Conservation (phyloP, 2,329 filamentous ascomycete genomes). For the Microdochium trichocladiopsis region DNA sequence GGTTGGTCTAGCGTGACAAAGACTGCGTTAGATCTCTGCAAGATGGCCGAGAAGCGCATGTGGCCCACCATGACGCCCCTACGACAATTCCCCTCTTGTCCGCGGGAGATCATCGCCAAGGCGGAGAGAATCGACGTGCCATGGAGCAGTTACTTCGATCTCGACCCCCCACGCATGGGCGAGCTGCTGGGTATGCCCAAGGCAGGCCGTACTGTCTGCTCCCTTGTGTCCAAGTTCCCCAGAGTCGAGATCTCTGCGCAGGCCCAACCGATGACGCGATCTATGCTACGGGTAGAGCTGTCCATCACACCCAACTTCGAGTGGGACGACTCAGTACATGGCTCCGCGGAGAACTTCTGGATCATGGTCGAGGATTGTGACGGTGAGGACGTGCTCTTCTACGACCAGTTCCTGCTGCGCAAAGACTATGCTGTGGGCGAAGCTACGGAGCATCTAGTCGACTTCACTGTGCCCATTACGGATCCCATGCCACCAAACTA, state of each 20-base stretch:
- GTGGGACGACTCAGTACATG: conserved; percentile 89
- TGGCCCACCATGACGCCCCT: conserved; percentile 98
- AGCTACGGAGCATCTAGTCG: conserved; percentile 86
- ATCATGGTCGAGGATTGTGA: conserved; percentile 96
- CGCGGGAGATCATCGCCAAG: conserved; percentile 82
- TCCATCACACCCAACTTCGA: conserved; percentile 91
- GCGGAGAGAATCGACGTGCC: conserved; percentile 91
- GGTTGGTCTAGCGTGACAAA: conserved; percentile 93
- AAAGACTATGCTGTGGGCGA: conserved; percentile 83
- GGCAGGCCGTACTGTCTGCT: conserved; percentile 78
- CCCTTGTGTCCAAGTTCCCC: conserved; percentile 85
- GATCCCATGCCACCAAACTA: conserved; percentile 99
- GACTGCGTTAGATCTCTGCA: conserved; percentile 87
- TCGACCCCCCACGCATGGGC: conserved; percentile 93
- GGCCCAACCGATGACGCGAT: conserved; percentile 89
- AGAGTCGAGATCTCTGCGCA: conserved; percentile 88
- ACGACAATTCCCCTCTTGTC: conserved; percentile 78
- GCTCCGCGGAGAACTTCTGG: conserved; percentile 89
- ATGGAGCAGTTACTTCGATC: conserved; percentile 90
- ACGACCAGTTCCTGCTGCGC: conserved; percentile 88
- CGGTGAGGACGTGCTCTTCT: conserved; percentile 89
- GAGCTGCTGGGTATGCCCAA: conserved; percentile 88
- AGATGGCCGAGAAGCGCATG: conserved; percentile 99
- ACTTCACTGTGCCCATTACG: conserved; percentile 93
- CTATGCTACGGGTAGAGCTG: conserved; percentile 83